phyloP scores from a whole-genome alignment of 225 moss, liverwort and hornwort species.

The Pseudisothecium myosuroides region DNA sequence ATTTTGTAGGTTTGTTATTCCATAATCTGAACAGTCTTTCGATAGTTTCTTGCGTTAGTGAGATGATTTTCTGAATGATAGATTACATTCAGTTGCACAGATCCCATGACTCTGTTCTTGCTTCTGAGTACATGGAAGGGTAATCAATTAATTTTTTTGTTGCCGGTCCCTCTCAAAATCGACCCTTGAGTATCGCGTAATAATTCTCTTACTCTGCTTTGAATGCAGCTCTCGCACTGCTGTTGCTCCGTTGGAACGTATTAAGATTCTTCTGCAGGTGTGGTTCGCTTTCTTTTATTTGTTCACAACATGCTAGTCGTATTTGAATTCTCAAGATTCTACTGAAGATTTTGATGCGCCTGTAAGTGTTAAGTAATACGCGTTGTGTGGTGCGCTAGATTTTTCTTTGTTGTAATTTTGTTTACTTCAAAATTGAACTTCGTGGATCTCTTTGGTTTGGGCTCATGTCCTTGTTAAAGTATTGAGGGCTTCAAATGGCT shows the following conservation, averaged over 20 bases:
- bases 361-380: neutral
- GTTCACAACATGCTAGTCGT: neutral
- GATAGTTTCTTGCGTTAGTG: neutral
- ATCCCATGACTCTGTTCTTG: neutral
- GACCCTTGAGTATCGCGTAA: neutral
- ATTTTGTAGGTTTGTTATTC: neutral
- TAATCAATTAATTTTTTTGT: neutral
- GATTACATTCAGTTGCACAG: neutral
- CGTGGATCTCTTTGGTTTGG: neutral
- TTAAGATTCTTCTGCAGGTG: constrained; percentile 98
- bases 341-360: neutral
- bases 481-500: neutral
- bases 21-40: neutral
- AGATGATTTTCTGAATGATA: neutral
- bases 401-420: neutral
- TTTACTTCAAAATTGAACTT: neutral
- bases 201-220: constrained; percentile 3
- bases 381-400: neutral
- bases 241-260: constrained; percentile 94
- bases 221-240: constrained; percentile 81
- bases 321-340: neutral
- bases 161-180: neutral
- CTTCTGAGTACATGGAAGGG: neutral
- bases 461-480: neutral
- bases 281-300: constrained; percentile 6